These are phyloP conservation scores for Debaryomycetaceae sp. DNA, from an alignment of 1,139 yeast genomes.

Conservation along the genomic window DNA sequence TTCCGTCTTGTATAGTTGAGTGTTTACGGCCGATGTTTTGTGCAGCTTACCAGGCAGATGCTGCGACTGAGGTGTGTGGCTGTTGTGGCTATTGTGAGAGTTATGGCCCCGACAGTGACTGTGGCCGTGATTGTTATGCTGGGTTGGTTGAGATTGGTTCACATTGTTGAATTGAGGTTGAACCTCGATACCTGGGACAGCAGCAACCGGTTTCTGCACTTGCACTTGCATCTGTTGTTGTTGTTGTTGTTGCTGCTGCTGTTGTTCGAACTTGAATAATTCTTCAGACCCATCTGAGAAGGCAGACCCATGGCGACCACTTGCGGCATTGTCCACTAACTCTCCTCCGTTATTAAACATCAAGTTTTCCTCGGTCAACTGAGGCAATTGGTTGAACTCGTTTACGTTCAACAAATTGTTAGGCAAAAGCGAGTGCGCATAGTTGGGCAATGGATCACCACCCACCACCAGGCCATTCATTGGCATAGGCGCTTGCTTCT, in stretches of 20 bases:
- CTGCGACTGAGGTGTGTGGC: not conserved
- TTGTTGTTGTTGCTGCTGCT: conserved; percentile 12
- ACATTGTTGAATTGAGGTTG: not conserved
- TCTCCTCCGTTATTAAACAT: conserved; percentile 6
- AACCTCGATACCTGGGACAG: not conserved
- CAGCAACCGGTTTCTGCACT: not conserved
- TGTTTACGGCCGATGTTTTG: conserved; percentile 44
- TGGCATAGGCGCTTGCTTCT: not conserved
- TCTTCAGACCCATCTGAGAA: conserved; percentile 18
- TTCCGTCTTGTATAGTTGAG: conserved; percentile 84
- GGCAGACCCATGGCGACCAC: conserved; percentile 5
- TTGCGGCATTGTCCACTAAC: not conserved
- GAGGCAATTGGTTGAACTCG: conserved; percentile 10
- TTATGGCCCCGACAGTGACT: not conserved
- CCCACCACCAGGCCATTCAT: not conserved
- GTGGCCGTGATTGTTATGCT: not conserved
- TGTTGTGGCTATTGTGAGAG: not conserved
- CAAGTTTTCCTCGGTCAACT: conserved; percentile 21
- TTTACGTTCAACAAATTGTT: conserved; percentile 2
- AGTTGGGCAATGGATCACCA: conserved; percentile 1
- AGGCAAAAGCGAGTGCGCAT: conserved; percentile 3
- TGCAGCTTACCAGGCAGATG: not conserved
- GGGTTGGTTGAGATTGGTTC: not conserved
- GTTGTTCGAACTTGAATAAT: conserved; percentile 23
- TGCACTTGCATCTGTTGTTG: conserved; percentile 9